These are phyloP conservation scores for Ochromonas danica DNA, from an alignment of 108 stramenopile genomes.

Conservation along the genomic window DNA sequence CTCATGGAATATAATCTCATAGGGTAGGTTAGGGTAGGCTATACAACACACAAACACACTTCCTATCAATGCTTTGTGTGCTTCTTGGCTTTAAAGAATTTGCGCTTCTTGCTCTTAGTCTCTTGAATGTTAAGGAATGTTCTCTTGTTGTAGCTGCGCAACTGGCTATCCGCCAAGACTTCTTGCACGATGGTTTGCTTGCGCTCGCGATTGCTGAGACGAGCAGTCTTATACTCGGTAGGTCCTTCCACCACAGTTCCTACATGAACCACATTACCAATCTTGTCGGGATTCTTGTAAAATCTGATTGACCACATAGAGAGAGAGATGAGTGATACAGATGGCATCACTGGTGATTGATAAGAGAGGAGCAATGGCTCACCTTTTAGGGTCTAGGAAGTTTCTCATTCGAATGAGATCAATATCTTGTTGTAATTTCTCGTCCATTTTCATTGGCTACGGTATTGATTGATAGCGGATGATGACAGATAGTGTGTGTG, in stretches of 20 bases:
- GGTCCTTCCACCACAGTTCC: conserved; percentile 87
- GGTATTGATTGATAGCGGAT: not conserved
- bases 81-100: not conserved
- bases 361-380: not conserved
- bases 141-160: not conserved
- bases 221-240: conserved; percentile 71
- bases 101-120: not conserved
- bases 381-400: conserved; percentile 86
- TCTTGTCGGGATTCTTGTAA: conserved; percentile 80
- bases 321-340: not conserved
- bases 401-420: conserved; percentile 75
- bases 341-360: not conserved
- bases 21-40: too few species aligned
- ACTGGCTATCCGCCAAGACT: conserved; percentile 60
- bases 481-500: not conserved
- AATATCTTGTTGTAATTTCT: conserved; percentile 62
- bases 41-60: too few species aligned
- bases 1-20: too few species aligned
- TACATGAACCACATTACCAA: conserved; percentile 58
- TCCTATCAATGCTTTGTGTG: too few species aligned
- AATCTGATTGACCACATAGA: conserved; percentile 48
- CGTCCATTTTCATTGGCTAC: conserved; percentile 11
- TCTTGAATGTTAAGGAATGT: conserved; percentile 18
- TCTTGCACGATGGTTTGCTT: conserved; percentile 79
- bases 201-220: conserved; percentile 78